A percentile compares a stretch with the other conserved stretches of the same genome.
These are phyloP conservation scores for Trichothecium roseum DNA, from an alignment of 2,329 filamentous ascomycete species.

Conservation along the genomic window DNA sequence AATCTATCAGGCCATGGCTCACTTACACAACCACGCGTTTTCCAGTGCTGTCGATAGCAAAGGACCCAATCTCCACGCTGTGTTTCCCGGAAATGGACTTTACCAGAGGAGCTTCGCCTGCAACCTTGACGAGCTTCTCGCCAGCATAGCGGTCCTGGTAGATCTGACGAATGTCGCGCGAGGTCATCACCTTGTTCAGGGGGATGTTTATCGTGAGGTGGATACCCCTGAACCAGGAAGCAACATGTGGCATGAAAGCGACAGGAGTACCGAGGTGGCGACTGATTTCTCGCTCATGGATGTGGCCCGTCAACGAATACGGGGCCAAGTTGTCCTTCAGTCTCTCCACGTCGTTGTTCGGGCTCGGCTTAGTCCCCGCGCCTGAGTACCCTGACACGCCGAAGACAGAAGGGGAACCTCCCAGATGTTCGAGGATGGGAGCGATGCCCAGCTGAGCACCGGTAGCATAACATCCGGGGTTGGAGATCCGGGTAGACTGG, in stretches of 20 bases:
- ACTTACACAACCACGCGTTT: slow-evolving; percentile 72
- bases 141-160: slow-evolving; percentile 96
- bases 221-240: slow-evolving; percentile 96
- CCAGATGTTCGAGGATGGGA: slow-evolving; percentile 49
- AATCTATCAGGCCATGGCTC: background rate
- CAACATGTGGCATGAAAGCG: slow-evolving; percentile 87
- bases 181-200: slow-evolving; percentile 75
- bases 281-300: slow-evolving; percentile 88
- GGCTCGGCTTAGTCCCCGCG: slow-evolving; percentile 84
- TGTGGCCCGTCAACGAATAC: slow-evolving; percentile 71
- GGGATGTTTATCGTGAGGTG: slow-evolving; percentile 86
- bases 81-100: slow-evolving; percentile 79
- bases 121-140: slow-evolving; percentile 88
- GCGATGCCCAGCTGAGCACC: slow-evolving; percentile 84
- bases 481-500: slow-evolving; percentile 71
- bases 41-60: slow-evolving; percentile 82
- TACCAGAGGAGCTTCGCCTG: slow-evolving; percentile 76
- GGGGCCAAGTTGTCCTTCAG: slow-evolving; percentile 83
- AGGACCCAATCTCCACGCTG: slow-evolving; percentile 87
- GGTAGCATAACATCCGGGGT: slow-evolving; percentile 93
- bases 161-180: slow-evolving; percentile 82
- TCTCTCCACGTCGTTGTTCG: slow-evolving; percentile 82
- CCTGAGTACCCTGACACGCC: slow-evolving; percentile 92
- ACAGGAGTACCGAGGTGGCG: slow-evolving; percentile 63
- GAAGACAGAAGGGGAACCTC: slow-evolving; percentile 72